Evolutionary conservation across 108 stramenopile species (phyloP).

Genomic region (Discostella stelligeroides): DNA sequence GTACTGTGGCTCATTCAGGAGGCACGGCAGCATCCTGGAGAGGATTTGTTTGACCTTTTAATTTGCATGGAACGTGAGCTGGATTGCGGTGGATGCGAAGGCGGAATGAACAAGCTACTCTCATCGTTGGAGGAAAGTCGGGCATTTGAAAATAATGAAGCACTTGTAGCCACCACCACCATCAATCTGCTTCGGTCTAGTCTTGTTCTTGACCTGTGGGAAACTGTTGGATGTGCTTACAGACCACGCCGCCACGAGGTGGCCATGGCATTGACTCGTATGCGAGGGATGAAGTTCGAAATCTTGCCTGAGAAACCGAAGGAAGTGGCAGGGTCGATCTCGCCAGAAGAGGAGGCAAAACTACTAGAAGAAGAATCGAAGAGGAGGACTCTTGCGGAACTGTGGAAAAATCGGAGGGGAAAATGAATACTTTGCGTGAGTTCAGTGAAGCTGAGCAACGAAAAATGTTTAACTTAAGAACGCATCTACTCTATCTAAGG

Average conservation of each 20-base stretch:
- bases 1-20: constrained; percentile 67
- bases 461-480: neutral
- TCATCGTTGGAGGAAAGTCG: constrained; percentile 17
- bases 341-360: constrained; percentile 47
- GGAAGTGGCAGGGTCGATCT: constrained; percentile 33
- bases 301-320: constrained; percentile 57
- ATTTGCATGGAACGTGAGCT: constrained; percentile 56
- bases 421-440: constrained; percentile 5
- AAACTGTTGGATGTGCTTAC: constrained; percentile 62
- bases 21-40: constrained; percentile 47
- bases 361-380: constrained; percentile 57
- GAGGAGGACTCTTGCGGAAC: constrained; percentile 64
- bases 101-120: constrained; percentile 45
- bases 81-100: constrained; percentile 58
- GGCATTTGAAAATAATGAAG: neutral
- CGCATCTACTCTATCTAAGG: neutral
- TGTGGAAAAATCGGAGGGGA: constrained; percentile 71
- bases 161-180: constrained; percentile 12
- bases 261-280: constrained; percentile 78
- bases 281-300: constrained; percentile 76
- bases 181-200: constrained; percentile 22
- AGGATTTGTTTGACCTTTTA: constrained; percentile 62
- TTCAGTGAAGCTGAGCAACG: no score
- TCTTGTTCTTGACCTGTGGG: constrained; percentile 50
- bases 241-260: constrained; percentile 82